phyloP scores from a whole-genome alignment of 495 filamentous ascomycete species.

The Podospora comata region DNA sequence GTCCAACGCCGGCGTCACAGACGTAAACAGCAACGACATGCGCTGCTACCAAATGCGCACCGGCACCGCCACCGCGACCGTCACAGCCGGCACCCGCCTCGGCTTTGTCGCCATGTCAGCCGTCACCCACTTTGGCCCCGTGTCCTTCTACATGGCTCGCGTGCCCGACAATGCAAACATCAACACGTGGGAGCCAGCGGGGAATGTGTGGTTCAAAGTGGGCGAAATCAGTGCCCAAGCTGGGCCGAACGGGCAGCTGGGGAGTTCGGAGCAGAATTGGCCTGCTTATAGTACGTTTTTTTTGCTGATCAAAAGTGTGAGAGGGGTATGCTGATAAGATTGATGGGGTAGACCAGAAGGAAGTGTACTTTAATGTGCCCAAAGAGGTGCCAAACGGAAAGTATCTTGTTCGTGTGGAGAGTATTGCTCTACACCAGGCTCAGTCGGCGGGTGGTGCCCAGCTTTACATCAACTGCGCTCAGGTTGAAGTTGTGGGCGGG shows the following conservation, averaged over 20 bases:
- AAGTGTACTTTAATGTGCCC: constrained; percentile 38
- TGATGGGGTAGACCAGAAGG: constrained; percentile 12
- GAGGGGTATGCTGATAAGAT: background rate
- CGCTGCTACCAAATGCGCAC: constrained; percentile 42
- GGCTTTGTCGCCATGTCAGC: constrained; percentile 42
- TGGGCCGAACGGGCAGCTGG: constrained; percentile 24
- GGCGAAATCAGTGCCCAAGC: constrained; percentile 31
- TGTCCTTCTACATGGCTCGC: constrained; percentile 50
- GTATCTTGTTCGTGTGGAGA: constrained; percentile 42
- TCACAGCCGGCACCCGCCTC: constrained; percentile 39
- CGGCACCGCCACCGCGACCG: constrained; percentile 32
- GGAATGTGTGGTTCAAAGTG: constrained; percentile 52
- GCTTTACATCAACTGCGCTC: constrained; percentile 54
- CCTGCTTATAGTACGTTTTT: constrained; percentile 37
- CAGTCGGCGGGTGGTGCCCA: constrained; percentile 43
- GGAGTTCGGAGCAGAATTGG: constrained; percentile 35
- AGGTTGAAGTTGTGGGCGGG: constrained; percentile 53
- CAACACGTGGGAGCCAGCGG: constrained; percentile 45
- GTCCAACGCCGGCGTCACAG: constrained; percentile 42
- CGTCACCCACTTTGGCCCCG: constrained; percentile 47
- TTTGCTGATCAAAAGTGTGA: no score
- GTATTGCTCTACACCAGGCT: constrained; percentile 40
- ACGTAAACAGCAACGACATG: constrained; percentile 41
- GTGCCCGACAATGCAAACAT: constrained; percentile 41
- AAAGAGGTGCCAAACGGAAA: constrained; percentile 39